A percentile compares a stretch with the other conserved stretches of the same genome.
These are phyloP conservation scores for Dendrobium huoshanense DNA, from an alignment of 106 monocot genomes.

Conservation along the genomic window DNA sequence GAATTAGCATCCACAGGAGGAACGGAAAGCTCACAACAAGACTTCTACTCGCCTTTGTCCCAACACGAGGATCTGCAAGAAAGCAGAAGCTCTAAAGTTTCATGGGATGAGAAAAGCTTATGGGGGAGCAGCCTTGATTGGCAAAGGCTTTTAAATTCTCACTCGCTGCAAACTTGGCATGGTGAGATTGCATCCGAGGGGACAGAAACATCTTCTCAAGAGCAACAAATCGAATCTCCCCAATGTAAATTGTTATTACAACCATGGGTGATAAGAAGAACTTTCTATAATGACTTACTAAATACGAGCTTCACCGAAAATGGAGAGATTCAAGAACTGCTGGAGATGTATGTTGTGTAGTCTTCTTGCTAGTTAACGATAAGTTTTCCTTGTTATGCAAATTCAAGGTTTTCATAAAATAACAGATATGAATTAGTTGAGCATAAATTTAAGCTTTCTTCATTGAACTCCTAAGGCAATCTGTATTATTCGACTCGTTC, in stretches of 20 bases:
- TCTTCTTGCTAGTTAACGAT: neutral
- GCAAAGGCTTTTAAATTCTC: slow-evolving; percentile 1
- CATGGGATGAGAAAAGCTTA: slow-evolving; percentile 27
- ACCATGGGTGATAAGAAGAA: neutral
- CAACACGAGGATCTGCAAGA: slow-evolving; percentile 20
- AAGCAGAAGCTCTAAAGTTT: slow-evolving; percentile 18
- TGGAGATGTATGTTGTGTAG: slow-evolving; percentile 30
- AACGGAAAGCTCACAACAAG: slow-evolving; percentile 5
- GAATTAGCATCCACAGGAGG: slow-evolving; percentile 10
- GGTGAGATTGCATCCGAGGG: slow-evolving; percentile 21
- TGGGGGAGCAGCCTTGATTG: slow-evolving; percentile 2
- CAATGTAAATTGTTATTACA: slow-evolving; percentile 16
- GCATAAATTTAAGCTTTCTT: neutral
- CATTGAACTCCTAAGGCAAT: neutral
- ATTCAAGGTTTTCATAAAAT: neutral
- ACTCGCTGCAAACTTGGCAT: slow-evolving; percentile 13
- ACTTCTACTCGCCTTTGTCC: neutral
- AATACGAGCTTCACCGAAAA: slow-evolving; percentile 29
- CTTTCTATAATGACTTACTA: neutral
- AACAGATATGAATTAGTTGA: neutral
- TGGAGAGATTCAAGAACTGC: slow-evolving; percentile 40
- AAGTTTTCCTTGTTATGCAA: neutral
- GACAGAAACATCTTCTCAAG: slow-evolving; percentile 9
- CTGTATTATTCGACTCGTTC: neutral
- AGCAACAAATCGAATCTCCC: neutral